These are phyloP conservation scores for Lignosus rhinocerotis DNA, from an alignment of 1,284 basidiomycete genomes.

Conservation along the genomic window DNA sequence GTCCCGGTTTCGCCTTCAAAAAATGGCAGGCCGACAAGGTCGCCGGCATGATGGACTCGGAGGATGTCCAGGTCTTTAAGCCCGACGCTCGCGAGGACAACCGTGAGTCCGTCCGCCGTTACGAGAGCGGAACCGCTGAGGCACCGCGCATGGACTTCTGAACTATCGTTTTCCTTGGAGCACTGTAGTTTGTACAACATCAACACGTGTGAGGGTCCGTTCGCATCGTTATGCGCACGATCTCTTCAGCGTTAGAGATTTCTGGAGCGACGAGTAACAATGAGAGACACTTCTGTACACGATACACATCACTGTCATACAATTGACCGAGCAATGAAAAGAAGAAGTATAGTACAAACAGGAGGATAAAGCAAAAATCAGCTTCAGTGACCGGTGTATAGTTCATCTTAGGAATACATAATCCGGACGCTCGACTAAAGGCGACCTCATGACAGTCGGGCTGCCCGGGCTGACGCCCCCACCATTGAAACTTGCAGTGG, in stretches of 20 bases:
- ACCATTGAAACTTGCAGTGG: background rate
- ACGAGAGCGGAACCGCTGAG: conserved; percentile 22
- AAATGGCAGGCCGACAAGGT: conserved; percentile 36
- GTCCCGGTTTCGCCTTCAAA: conserved; percentile 34
- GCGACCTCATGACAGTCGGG: background rate
- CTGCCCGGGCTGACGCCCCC: background rate
- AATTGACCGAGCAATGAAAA: too few species aligned
- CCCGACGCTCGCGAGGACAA: conserved; percentile 24
- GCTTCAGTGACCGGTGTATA: background rate
- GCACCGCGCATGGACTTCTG: conserved; percentile 22
- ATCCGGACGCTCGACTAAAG: conserved; percentile 6
- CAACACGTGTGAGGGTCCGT: background rate
- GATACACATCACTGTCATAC: too few species aligned
- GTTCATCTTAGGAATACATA: background rate
- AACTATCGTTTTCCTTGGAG: background rate
- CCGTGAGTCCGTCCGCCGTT: conserved; percentile 24
- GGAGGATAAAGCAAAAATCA: background rate
- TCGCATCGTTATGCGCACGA: too few species aligned
- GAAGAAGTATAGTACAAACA: background rate
- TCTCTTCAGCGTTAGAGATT: background rate
- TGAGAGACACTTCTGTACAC: too few species aligned
- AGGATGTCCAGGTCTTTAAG: conserved; percentile 28
- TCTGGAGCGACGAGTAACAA: too few species aligned
- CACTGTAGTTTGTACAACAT: background rate
- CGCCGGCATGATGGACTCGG: conserved; percentile 27